phyloP scores from a whole-genome alignment of 2,329 filamentous ascomycete genomes.

The Colletotrichum sp. region DNA sequence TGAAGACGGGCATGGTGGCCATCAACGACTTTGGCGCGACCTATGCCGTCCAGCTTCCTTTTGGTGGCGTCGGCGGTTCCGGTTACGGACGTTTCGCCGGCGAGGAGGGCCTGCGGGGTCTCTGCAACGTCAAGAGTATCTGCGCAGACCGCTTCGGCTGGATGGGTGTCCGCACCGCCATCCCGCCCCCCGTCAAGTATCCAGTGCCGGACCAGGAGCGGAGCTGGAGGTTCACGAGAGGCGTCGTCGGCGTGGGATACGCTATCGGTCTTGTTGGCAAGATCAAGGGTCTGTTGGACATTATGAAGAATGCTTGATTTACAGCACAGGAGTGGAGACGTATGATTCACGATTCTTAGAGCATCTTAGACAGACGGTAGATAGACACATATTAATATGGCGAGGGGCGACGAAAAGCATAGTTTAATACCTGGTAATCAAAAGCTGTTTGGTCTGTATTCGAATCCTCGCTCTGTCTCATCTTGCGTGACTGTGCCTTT shows the following conservation, averaged over 20 bases:
- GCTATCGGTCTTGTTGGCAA: constrained; percentile 45
- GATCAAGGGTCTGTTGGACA: constrained; percentile 42
- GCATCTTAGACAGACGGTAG: background rate
- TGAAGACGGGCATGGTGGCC: constrained; percentile 88
- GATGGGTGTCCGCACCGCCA: constrained; percentile 73
- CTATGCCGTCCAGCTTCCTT: constrained; percentile 93
- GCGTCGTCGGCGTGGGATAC: constrained; percentile 67
- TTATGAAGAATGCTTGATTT: constrained; percentile 46
- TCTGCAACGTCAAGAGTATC: constrained; percentile 89
- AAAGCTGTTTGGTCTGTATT: background rate
- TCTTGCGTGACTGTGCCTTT: background rate
- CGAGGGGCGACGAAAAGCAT: background rate
- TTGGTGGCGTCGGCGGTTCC: constrained; percentile 88
- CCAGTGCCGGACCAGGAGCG: constrained; percentile 71
- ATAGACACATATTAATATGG: background rate
- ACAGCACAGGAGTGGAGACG: background rate
- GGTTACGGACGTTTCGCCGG: constrained; percentile 95
- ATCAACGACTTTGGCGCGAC: constrained; percentile 95
- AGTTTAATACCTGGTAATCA: background rate
- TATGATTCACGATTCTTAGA: background rate
- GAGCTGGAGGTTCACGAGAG: constrained; percentile 70
- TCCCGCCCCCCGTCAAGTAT: constrained; percentile 82
- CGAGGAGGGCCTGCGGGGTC: constrained; percentile 80
- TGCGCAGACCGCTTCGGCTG: constrained; percentile 75
- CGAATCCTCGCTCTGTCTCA: background rate